phyloP scores from a whole-genome alignment of 768 basidiomycete species.

The Russula sp. region DNA sequence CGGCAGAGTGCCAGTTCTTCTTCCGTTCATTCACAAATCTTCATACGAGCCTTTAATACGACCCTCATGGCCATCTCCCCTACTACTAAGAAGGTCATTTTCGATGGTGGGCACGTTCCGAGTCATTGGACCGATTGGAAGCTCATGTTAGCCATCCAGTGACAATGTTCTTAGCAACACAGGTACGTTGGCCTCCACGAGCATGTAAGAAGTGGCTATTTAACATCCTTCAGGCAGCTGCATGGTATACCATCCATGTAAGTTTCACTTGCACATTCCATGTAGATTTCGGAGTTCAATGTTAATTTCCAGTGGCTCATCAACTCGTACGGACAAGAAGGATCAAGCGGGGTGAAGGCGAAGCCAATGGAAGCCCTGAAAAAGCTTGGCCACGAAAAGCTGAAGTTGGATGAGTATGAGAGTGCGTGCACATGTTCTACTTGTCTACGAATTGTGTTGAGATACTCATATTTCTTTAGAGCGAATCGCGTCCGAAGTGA shows the following conservation, averaged over 20 bases:
- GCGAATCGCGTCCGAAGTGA: constrained; percentile 87
- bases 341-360: constrained; percentile 59
- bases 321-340: constrained; percentile 56
- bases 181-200: constrained; percentile 39
- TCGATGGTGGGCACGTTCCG: constrained; percentile 33
- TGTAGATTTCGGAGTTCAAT: constrained; percentile 4
- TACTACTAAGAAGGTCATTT: constrained; percentile 31
- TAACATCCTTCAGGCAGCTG: constrained; percentile 55
- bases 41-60: background rate
- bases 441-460: background rate
- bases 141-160: constrained; percentile 34
- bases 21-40: background rate
- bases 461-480: constrained; percentile 42
- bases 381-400: constrained; percentile 63
- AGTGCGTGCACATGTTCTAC: constrained; percentile 45
- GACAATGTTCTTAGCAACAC: constrained; percentile 48
- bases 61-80: constrained; percentile 31
- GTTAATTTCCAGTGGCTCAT: constrained; percentile 56
- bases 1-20: background rate
- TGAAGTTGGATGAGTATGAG: constrained; percentile 91
- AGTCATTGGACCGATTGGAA: background rate
- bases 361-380: constrained; percentile 71
- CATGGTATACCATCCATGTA: constrained; percentile 73
- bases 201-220: background rate
- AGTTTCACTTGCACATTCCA: constrained; percentile 33